phyloP scores from a whole-genome alignment of 2,329 filamentous ascomycete species.

The Lasiodiplodia hormozganensis region DNA sequence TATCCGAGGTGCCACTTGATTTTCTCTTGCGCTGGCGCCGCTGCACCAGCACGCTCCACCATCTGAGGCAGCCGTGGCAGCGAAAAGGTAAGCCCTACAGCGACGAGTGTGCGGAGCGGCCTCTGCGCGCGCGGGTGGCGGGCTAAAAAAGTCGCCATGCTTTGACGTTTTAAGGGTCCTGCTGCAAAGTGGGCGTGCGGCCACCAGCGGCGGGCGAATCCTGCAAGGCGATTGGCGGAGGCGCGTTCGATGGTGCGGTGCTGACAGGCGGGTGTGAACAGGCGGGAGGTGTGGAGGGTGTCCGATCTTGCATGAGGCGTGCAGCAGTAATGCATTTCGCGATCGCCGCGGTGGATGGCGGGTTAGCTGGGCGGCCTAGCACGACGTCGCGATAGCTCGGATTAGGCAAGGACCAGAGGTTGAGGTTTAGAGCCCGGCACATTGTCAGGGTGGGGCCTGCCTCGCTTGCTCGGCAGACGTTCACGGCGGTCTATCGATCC shows the following conservation, averaged over 20 bases:
- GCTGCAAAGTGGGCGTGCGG: neutral
- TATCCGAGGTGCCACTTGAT: slow-evolving; percentile 14
- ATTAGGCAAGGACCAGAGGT: slow-evolving; percentile 19
- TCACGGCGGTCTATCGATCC: neutral
- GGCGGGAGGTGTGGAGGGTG: slow-evolving; percentile 10
- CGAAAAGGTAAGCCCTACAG: slow-evolving; percentile 10
- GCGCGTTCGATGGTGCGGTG: slow-evolving; percentile 2
- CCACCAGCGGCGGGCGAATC: slow-evolving; percentile 1
- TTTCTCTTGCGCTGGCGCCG: slow-evolving; percentile 6
- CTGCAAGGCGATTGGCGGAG: slow-evolving; percentile 4
- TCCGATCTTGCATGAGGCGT: slow-evolving; percentile 24
- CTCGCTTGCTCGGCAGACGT: slow-evolving; percentile 3
- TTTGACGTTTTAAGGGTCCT: slow-evolving; percentile 1
- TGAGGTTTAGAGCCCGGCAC: neutral
- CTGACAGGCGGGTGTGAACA: slow-evolving; percentile 5
- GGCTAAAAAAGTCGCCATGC: neutral
- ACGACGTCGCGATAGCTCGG: slow-evolving; percentile 16
- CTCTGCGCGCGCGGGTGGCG: slow-evolving; percentile 16
- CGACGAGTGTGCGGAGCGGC: slow-evolving; percentile 18
- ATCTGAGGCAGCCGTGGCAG: slow-evolving; percentile 5
- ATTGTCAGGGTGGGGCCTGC: neutral
- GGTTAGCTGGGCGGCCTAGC: slow-evolving; percentile 10
- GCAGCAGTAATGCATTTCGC: slow-evolving; percentile 12
- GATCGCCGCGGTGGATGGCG: slow-evolving; percentile 1
- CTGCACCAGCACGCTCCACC: slow-evolving; percentile 4